Percentiles rank a stretch among this genome's conserved stretches.
These are phyloP conservation scores for Verticillium dahliae DNA, from an alignment of 2,329 filamentous ascomycete species.

Conservation along the genomic window DNA sequence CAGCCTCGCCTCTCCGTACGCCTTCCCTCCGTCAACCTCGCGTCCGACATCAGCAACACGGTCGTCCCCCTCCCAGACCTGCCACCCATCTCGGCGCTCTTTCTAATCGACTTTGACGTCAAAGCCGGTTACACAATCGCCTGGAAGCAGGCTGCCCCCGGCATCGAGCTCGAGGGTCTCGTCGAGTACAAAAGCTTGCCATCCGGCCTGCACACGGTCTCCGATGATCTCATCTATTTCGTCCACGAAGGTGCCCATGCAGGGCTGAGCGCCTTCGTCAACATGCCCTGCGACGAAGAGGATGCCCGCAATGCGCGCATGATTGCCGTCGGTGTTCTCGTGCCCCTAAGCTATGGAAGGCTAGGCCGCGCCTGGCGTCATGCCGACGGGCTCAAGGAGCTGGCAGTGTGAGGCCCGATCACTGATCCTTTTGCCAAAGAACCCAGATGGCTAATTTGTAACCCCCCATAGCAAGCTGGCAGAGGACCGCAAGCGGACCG, in stretches of 20 bases:
- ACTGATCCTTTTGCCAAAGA: constrained; percentile 10
- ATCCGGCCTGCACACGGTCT: constrained; percentile 83
- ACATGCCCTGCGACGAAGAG: constrained; percentile 69
- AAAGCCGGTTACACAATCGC: constrained; percentile 86
- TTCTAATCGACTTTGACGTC: constrained; percentile 87
- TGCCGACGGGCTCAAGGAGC: constrained; percentile 64
- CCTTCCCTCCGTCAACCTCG: constrained; percentile 19
- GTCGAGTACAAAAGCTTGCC: constrained; percentile 97
- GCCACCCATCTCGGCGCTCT: constrained; percentile 68
- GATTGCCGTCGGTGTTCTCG: constrained; percentile 83
- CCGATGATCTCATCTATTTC: constrained; percentile 89
- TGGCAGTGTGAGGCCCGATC: constrained; percentile 55
- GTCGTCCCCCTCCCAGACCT: constrained; percentile 32
- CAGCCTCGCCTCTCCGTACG: constrained; percentile 32
- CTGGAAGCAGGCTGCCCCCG: constrained; percentile 71
- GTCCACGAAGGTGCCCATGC: constrained; percentile 74
- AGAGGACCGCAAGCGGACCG: constrained; percentile 54
- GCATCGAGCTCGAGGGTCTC: constrained; percentile 71
- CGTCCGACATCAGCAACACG: constrained; percentile 17
- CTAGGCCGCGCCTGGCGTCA: constrained; percentile 87
- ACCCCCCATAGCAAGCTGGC: constrained; percentile 47
- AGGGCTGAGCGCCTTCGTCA: constrained; percentile 87
- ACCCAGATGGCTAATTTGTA: constrained; percentile 13
- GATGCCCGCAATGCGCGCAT: constrained; percentile 82
- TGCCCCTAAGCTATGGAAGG: constrained; percentile 77